Evolutionary conservation across 345 rosid genomes (phyloP).

Genomic region (Eucalyptus pauciflora): DNA sequence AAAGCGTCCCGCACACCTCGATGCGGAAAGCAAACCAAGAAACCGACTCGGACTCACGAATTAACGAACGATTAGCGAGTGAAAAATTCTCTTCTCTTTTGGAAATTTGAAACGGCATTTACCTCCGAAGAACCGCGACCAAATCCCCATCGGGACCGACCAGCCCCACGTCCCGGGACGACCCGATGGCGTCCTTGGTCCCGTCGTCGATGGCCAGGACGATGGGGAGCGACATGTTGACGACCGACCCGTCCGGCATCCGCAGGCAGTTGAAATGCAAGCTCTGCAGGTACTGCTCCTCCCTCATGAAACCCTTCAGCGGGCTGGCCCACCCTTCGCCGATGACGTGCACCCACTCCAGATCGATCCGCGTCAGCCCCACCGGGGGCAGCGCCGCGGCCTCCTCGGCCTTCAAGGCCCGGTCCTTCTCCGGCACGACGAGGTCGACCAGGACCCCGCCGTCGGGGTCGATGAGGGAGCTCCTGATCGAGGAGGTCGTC

Average conservation of each 20-base stretch:
- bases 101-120: background rate
- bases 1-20: background rate
- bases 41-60: background rate
- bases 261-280: constrained; percentile 74
- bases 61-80: background rate
- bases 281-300: constrained; percentile 79
- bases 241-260: constrained; percentile 43
- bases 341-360: constrained; percentile 94
- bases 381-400: constrained; percentile 62
- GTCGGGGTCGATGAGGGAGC: constrained; percentile 92
- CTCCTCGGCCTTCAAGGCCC: constrained; percentile 34
- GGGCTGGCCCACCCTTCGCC: constrained; percentile 99
- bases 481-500: constrained; percentile 3
- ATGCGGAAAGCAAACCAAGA: background rate
- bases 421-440: constrained; percentile 48
- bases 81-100: background rate
- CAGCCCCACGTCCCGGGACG: constrained; percentile 41
- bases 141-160: constrained; percentile 47
- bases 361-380: constrained; percentile 53
- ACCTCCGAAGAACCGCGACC: constrained; percentile 75
- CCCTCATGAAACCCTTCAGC: constrained; percentile 89
- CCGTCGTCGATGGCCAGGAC: constrained; percentile 85
- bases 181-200: constrained; percentile 61
- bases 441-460: constrained; percentile 73
- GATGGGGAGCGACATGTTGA: constrained; percentile 94